Conservation (phyloP, 2,329 filamentous ascomycete species). For the Fusarium duplospermum region DNA sequence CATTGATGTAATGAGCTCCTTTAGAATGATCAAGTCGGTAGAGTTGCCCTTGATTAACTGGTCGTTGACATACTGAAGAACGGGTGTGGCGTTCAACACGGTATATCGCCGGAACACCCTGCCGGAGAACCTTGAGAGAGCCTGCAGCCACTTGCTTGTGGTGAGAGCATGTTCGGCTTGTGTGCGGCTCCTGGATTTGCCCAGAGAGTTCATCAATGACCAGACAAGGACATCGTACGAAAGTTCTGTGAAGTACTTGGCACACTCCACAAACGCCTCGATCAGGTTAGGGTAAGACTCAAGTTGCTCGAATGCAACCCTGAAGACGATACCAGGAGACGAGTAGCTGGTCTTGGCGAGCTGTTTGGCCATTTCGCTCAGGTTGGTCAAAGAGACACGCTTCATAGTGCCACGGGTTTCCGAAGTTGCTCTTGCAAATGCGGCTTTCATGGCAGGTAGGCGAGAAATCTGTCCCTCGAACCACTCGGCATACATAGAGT, state of each 20-base stretch:
- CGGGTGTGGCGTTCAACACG: conserved; percentile 83
- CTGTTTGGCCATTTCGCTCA: conserved; percentile 85
- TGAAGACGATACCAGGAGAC: conserved; percentile 91
- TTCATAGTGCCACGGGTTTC: conserved; percentile 91
- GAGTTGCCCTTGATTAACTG: conserved; percentile 86
- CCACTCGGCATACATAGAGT: conserved; percentile 94
- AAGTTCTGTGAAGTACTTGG: conserved; percentile 90
- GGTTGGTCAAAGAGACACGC: conserved; percentile 87
- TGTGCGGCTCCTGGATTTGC: conserved; percentile 71
- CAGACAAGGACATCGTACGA: conserved; percentile 95
- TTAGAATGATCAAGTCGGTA: conserved; percentile 89
- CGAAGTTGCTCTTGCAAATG: conserved; percentile 79
- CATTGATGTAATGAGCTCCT: conserved; percentile 92
- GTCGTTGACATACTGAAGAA: conserved; percentile 89
- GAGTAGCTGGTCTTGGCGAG: conserved; percentile 93
- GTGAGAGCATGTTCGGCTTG: conserved; percentile 74
- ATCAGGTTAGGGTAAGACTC: conserved; percentile 96
- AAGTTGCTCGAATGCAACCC: conserved; percentile 87
- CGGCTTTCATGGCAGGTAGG: conserved; percentile 79
- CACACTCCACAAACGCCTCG: conserved; percentile 93
- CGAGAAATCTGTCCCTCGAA: conserved; percentile 83
- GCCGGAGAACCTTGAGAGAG: conserved; percentile 89
- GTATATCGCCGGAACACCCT: conserved; percentile 89
- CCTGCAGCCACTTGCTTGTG: conserved; percentile 92
- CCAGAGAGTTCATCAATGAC: conserved; percentile 83